Evolutionary conservation across 441 rosid genomes (phyloP).

Genomic region (Hura crepitans): DNA sequence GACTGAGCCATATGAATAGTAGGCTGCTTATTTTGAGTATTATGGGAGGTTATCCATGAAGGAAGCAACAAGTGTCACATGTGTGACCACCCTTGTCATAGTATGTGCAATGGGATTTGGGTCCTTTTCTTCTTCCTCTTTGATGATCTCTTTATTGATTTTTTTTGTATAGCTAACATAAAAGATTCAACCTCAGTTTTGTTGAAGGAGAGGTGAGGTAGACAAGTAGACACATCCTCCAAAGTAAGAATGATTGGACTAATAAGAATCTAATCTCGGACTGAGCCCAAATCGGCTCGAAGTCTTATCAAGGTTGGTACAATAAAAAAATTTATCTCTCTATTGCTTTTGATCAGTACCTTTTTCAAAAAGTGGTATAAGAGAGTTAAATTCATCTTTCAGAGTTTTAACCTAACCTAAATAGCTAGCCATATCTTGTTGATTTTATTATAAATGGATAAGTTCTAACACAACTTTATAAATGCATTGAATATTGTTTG

Average conservation of each 20-base stretch:
- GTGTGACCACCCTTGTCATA: neutral
- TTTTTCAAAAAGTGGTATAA: neutral
- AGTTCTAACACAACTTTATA: too few species aligned
- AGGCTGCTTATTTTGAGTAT: neutral
- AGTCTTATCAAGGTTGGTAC: neutral
- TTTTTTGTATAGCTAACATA: neutral
- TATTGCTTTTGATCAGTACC: neutral
- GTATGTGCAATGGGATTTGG: neutral
- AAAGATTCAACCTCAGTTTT: neutral
- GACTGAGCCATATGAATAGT: neutral
- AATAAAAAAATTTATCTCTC: neutral
- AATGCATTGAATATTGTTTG: too few species aligned
- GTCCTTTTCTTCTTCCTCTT: neutral
- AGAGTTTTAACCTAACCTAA: neutral
- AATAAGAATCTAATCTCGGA: neutral
- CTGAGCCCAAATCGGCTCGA: neutral
- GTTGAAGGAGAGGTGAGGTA: neutral
- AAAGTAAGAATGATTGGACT: neutral
- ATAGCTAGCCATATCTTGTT: neutral
- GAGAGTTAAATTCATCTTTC: neutral
- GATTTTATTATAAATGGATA: neutral
- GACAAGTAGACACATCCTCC: neutral
- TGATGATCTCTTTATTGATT: neutral
- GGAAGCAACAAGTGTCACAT: neutral
- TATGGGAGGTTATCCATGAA: neutral